Evolutionary conservation across 2,329 filamentous ascomycete species (phyloP).

Genomic region (Beauveria sp.): DNA sequence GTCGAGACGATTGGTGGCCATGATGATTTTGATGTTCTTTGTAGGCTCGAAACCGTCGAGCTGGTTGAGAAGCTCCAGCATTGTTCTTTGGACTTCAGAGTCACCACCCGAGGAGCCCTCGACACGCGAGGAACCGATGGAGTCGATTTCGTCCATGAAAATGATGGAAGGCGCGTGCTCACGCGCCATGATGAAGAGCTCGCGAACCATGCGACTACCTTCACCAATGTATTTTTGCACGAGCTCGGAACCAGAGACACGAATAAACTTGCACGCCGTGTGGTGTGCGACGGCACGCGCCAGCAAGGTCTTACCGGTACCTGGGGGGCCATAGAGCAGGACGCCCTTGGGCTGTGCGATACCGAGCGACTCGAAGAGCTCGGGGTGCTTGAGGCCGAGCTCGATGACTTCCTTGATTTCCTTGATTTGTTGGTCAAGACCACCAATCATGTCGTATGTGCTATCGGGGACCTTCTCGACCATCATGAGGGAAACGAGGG

Average conservation of each 20-base stretch:
- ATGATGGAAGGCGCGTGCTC: slow-evolving; percentile 98
- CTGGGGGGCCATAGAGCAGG: slow-evolving; percentile 89
- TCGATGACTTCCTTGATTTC: slow-evolving; percentile 99
- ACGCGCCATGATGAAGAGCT: slow-evolving; percentile 97
- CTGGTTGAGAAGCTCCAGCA: slow-evolving; percentile 97
- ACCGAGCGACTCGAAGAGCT: slow-evolving; percentile 97
- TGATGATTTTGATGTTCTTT: slow-evolving; percentile 99
- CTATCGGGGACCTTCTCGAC: slow-evolving; percentile 99
- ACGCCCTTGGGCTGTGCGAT: slow-evolving; percentile 98
- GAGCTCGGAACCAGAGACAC: slow-evolving; percentile 89
- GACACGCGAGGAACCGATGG: slow-evolving; percentile 93
- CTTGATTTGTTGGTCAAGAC: slow-evolving; percentile 97
- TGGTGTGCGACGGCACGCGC: slow-evolving; percentile 96
- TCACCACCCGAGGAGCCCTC: slow-evolving; percentile 93
- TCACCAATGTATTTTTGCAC: slow-evolving; percentile 99
- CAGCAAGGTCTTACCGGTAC: slow-evolving; percentile 93
- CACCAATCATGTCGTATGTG: slow-evolving; percentile 99
- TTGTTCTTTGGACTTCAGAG: slow-evolving; percentile 95
- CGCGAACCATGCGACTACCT: slow-evolving; percentile 94
- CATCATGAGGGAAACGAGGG: slow-evolving; percentile 99
- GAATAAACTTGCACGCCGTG: slow-evolving; percentile 98
- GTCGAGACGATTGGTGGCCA: slow-evolving; percentile 97
- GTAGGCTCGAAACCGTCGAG: slow-evolving; percentile 97
- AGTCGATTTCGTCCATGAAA: slow-evolving; percentile 99
- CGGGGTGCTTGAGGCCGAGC: slow-evolving; percentile 93